phyloP scores from a whole-genome alignment of 768 basidiomycete species.

The Collybiopsis luxurians region DNA sequence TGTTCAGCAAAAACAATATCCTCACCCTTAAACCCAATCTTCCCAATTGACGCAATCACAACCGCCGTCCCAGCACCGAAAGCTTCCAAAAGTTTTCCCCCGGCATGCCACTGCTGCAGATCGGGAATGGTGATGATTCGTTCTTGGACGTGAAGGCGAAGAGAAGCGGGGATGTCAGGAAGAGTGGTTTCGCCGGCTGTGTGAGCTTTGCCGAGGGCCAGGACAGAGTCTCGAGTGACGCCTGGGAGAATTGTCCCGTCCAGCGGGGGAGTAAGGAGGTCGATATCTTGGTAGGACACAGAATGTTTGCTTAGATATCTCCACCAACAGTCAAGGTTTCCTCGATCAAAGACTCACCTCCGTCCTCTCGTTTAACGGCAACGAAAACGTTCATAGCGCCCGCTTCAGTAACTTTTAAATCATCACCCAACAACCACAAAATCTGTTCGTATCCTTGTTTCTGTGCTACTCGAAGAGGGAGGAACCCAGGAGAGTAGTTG shows the following conservation, averaged over 20 bases:
- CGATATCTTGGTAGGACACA: conserved; percentile 42
- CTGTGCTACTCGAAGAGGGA: conserved; percentile 64
- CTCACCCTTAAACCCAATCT: conserved; percentile 48
- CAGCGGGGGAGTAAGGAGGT: conserved; percentile 79
- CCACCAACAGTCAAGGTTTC: no score
- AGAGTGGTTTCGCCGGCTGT: conserved; percentile 41
- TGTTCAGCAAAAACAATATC: conserved; percentile 48
- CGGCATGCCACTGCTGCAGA: conserved; percentile 40
- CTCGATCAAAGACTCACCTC: no score
- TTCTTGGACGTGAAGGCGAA: conserved; percentile 50
- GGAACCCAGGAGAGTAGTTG: conserved; percentile 61
- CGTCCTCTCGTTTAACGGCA: conserved; percentile 58
- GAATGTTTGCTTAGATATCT: no score
- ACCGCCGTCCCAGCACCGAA: conserved; percentile 82
- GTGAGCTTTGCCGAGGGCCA: conserved; percentile 64
- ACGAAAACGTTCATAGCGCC: conserved; percentile 84
- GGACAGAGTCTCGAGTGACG: conserved; percentile 75
- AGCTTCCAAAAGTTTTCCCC: conserved; percentile 65
- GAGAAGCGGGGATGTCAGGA: conserved; percentile 35
- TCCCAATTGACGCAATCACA: conserved; percentile 59
- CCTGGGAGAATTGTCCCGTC: conserved; percentile 89
- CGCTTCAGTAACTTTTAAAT: conserved; percentile 43
- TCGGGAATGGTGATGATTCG: conserved; percentile 58
- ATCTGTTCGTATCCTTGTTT: conserved; percentile 74
- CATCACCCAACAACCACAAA: conserved; percentile 71